A percentile compares a stretch with the other conserved stretches of the same genome.
These are phyloP conservation scores for Marasmius tenuissimus DNA, from an alignment of 1,284 basidiomycete genomes.

Conservation along the genomic window DNA sequence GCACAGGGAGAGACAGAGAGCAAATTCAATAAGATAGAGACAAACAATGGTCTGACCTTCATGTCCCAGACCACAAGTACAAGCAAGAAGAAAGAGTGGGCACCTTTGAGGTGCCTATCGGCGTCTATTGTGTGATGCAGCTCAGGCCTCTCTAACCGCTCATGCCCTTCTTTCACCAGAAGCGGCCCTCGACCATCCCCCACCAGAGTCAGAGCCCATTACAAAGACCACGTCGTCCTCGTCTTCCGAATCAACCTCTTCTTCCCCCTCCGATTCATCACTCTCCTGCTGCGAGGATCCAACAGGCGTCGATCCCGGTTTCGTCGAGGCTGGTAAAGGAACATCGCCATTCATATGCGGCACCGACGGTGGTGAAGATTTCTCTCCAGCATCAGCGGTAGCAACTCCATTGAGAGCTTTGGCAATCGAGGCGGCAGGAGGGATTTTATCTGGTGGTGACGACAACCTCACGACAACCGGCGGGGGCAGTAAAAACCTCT, in stretches of 20 bases:
- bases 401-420: not conserved
- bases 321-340: not conserved
- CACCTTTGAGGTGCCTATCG: no score
- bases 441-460: not conserved
- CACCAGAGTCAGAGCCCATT: constrained; percentile 16
- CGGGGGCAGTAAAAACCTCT: not conserved
- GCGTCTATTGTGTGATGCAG: no score
- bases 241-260: not conserved
- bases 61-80: no score
- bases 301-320: not conserved
- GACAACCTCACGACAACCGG: not conserved
- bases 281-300: not conserved
- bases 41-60: no score
- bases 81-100: no score
- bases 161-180: not conserved
- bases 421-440: not conserved
- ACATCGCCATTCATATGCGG: not conserved
- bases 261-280: not conserved
- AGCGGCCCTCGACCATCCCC: constrained; percentile 18
- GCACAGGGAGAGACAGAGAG: not conserved
- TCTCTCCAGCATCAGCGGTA: constrained; percentile 16
- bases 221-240: not conserved
- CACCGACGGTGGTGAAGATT: constrained; percentile 15
- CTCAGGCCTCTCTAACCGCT: not conserved
- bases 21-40: not conserved